Evolutionary conservation across 345 rosid species (phyloP), one percentile per base, ranked within the genome.

Genomic region (Abelmoschus esculentus): DNA sequence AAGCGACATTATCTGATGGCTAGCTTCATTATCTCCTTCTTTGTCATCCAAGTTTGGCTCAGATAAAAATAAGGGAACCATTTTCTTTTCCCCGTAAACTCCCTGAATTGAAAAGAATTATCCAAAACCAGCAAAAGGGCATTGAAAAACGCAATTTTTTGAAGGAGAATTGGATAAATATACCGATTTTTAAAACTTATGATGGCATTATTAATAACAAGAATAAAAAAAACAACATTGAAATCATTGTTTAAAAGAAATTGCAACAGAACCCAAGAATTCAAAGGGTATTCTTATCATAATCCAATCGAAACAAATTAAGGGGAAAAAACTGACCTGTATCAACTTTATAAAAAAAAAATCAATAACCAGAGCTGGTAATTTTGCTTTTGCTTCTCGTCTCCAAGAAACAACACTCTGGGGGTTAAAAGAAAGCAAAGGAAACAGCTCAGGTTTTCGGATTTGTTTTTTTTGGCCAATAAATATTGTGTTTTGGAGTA

Each of bases 61-160:
- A 6, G 85, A 77, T 13, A 93, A 79, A 77, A 86, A 85, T 78
- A 93, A 73, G 47, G 59, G 70, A 71, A 85, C 42, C 93, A 89
- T 85, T 18, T 18, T 61, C 14, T 9, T 5, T 22, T 10, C 13
- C 31, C 52, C 17, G 18, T 26, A 46, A 15, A 3, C 54, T 44
- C 18, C 38, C 54, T 65, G 55, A 18, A 65, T 26, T 13, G 18
- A 2, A 5, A 42, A 7, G 3, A 61, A 42, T 40, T 18, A 64
- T 40, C 32, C 31, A 63, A 63, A 63, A 40, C 42, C 32, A 63
- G 17, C n/a, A 10, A 62, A 62, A 38, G 9, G 22, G 19, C 38
- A 34, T 34, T 34, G 38, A 34, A 34, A 34, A 34, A 36, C 40
- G 8, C 40, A 36, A 36, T 6, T 36, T 36, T 36, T 63, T 63